phyloP scores from a whole-genome alignment of 352 stramenopile species.

The Plasmopara muralis region DNA sequence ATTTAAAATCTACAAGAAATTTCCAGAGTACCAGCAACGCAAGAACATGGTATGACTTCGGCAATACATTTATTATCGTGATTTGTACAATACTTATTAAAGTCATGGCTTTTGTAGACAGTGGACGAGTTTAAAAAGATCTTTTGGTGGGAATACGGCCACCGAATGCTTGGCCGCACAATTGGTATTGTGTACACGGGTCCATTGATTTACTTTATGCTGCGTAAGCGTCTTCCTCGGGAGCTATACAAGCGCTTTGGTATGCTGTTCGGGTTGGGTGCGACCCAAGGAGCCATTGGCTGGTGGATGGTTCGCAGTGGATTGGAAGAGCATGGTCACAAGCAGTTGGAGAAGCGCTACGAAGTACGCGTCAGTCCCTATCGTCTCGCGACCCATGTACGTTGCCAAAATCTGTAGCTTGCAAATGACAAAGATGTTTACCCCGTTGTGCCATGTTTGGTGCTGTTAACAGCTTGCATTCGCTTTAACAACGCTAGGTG shows the following conservation, averaged over 20 bases:
- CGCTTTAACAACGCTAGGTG: slow-evolving; percentile 94
- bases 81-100: too few species aligned
- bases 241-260: slow-evolving; percentile 68
- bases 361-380: slow-evolving; percentile 98
- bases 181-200: slow-evolving; percentile 92
- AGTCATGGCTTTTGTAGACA: slow-evolving; percentile 42
- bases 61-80: too few species aligned
- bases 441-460: background rate
- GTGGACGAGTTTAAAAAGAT: slow-evolving; percentile 99
- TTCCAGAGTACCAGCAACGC: slow-evolving; percentile 97
- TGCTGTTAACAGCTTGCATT: slow-evolving; percentile 80
- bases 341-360: slow-evolving; percentile 72
- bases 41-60: slow-evolving; percentile 77
- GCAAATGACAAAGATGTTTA: too few species aligned
- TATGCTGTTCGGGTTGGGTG: slow-evolving; percentile 56
- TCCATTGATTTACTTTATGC: slow-evolving; percentile 91
- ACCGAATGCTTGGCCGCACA: slow-evolving; percentile 96
- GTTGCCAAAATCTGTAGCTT: slow-evolving; percentile 4
- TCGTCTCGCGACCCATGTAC: slow-evolving; percentile 92
- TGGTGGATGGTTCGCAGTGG: slow-evolving; percentile 99
- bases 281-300: slow-evolving; percentile 82
- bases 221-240: slow-evolving; percentile 68
- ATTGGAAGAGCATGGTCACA: slow-evolving; percentile 89
- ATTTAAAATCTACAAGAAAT: slow-evolving; percentile 98
- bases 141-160: slow-evolving; percentile 94